Percentiles rank a stretch among this genome's conserved stretches.
These are phyloP conservation scores for Phytopythium oedochilum DNA, from an alignment of 352 stramenopile species.

Conservation along the genomic window DNA sequence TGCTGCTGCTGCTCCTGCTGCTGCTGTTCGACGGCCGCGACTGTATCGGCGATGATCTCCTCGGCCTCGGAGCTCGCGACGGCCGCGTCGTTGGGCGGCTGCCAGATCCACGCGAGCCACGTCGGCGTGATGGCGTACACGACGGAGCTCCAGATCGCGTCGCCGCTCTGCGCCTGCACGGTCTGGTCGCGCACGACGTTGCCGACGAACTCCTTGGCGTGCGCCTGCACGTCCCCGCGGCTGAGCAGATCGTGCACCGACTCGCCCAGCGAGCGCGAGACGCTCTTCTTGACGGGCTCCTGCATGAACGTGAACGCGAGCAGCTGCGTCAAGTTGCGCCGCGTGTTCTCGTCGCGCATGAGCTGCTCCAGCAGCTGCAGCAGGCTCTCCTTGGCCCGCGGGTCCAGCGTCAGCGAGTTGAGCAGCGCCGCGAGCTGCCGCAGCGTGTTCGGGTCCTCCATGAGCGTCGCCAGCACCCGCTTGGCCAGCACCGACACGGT, in stretches of 20 bases:
- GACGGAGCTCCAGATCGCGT: conserved; percentile 77
- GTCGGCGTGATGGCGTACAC: conserved; percentile 72
- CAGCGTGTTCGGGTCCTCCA: conserved; percentile 56
- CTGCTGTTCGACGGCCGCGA: conserved; percentile 27
- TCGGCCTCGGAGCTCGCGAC: conserved; percentile 8
- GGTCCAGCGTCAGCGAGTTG: conserved; percentile 37
- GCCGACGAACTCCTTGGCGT: conserved; percentile 82
- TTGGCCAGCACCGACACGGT: conserved; percentile 52
- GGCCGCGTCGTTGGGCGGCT: conserved; percentile 11
- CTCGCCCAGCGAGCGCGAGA: conserved; percentile 47
- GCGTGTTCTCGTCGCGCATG: conserved; percentile 52
- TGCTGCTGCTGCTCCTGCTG: conserved; percentile 16
- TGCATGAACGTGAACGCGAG: conserved; percentile 64
- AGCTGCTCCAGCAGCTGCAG: conserved; percentile 56
- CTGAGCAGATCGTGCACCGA: conserved; percentile 77
- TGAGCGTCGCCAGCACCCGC: conserved; percentile 29
- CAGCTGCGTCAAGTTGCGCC: conserved; percentile 50
- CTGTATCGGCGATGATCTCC: conserved; percentile 24
- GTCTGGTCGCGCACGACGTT: conserved; percentile 79
- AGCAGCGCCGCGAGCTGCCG: conserved; percentile 54
- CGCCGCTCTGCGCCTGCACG: conserved; percentile 68
- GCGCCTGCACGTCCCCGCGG: conserved; percentile 65
- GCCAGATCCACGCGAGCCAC: conserved; percentile 80
- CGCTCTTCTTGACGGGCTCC: conserved; percentile 60
- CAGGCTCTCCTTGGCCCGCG: conserved; percentile 38